A percentile compares a stretch with the other conserved stretches of the same genome.
Evolutionary conservation across 441 rosid species (phyloP).

Genomic region (Gossypium gossypioides): DNA sequence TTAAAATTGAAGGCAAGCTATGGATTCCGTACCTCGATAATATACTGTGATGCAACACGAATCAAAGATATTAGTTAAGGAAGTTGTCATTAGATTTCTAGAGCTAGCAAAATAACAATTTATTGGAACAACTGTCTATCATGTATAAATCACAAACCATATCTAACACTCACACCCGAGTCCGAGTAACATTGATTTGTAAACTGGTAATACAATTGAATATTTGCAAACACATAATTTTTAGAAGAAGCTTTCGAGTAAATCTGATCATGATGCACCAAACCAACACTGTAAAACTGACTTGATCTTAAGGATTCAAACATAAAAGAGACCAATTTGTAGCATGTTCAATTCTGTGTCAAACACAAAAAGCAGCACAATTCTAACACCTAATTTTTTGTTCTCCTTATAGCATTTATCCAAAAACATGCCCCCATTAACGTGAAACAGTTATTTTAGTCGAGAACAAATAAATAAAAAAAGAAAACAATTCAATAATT

Average conservation of each 20-base stretch:
- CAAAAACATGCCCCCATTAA: background rate
- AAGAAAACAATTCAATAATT: background rate
- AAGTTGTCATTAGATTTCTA: background rate
- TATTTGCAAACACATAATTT: background rate
- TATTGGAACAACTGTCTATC: too few relatives aligned
- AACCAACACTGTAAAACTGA: background rate
- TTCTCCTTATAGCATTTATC: background rate
- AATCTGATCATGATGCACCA: background rate
- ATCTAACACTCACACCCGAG: background rate
- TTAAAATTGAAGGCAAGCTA: constrained; percentile 61
- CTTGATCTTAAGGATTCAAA: background rate
- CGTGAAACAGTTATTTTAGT: background rate
- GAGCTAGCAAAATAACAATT: too few relatives aligned
- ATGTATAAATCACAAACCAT: too few relatives aligned
- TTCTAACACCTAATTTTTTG: background rate
- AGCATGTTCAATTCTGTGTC: background rate
- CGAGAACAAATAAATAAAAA: background rate
- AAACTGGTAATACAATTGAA: background rate
- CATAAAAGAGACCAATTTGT: background rate
- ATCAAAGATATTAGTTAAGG: constrained; percentile 7
- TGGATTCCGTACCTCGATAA: constrained; percentile 70
- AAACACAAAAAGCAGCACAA: background rate
- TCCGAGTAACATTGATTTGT: background rate
- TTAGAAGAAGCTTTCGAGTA: background rate
- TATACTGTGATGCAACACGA: constrained; percentile 36